phyloP scores from a whole-genome alignment of 805 yeast species.

The Metschnikowia hibisci region DNA sequence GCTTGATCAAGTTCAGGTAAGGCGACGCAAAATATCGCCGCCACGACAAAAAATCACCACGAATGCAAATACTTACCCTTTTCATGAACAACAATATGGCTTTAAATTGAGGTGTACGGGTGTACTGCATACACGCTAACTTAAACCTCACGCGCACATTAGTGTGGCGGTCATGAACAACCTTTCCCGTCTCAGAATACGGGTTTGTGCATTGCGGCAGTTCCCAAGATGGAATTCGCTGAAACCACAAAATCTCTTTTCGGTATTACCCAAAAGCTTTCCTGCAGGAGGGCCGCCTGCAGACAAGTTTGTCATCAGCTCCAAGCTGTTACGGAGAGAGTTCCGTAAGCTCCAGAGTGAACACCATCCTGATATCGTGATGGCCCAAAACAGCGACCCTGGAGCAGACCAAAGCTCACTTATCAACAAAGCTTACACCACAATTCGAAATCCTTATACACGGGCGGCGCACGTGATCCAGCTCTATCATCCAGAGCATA shows the following conservation, averaged over 20 bases:
- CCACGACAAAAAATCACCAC: too few relatives aligned
- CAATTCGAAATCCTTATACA: constrained; percentile 62
- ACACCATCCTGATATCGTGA: constrained; percentile 74
- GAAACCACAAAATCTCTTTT: constrained; percentile 37
- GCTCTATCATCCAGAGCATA: constrained; percentile 33
- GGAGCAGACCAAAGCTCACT: constrained; percentile 17
- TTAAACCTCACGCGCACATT: too few relatives aligned
- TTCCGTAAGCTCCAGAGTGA: constrained; percentile 68
- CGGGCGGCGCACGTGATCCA: constrained; percentile 44
- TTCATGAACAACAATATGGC: too few relatives aligned
- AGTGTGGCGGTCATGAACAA: neutral
- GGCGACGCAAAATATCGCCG: too few relatives aligned
- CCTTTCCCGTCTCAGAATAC: neutral
- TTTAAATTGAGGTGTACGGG: neutral
- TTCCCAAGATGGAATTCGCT: neutral
- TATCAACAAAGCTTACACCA: constrained; percentile 74
- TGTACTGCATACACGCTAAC: neutral
- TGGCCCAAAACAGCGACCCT: constrained; percentile 22
- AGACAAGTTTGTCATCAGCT: constrained; percentile 57
- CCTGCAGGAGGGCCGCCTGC: constrained; percentile 61
- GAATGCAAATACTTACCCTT: too few relatives aligned
- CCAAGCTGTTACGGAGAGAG: constrained; percentile 61
- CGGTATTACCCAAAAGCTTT: constrained; percentile 72
- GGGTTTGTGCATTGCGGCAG: neutral
- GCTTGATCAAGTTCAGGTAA: too few relatives aligned